Base-by-base conservation (phyloP, 2,329 filamentous ascomycete species). In the Trichoderma polysporum region DNA sequence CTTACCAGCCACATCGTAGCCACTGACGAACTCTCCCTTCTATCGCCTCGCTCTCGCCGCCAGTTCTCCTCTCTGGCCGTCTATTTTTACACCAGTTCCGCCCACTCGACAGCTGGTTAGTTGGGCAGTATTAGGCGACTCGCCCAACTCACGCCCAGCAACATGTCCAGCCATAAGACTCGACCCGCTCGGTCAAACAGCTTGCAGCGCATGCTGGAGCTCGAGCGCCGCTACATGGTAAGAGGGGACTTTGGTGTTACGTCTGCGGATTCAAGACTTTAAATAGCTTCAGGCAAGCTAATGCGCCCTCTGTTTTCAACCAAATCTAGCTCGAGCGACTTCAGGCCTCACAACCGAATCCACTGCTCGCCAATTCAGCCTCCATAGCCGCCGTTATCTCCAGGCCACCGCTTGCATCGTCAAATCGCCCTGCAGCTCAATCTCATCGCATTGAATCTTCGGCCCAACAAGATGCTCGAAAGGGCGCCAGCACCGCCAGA, bases 201-300 rank as follows among this genome's bases (percentile, higher is more conserved):
- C 74, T 82, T 88, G 70, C 81, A 86, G 74, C 81, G 79, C 68
- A 88, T 88, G 86, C 79, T 88, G 57, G 85, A 88, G 71, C 76
- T 88, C 60, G 86, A 88, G 73, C 85, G 84, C 73, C 81, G 80
- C 73, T 82, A 80, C 75, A 86, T 86, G 83, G 86, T 88, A 79
- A 79, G 80, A 73, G 27, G 27, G n/a, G 17, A n/a, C 6, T 47
- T 15, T 17, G 4, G 37, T 35, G 54, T 35, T 35, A n/a, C 54
- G 47, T 19, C 22, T 65, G 17, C 60, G 45, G 31, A 39, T 56
- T 58, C 17, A 27, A 17, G 50, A 13, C 13, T 13, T 49, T 37
- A n/a, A 27, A 50, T 27, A 33, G 17, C 29, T 19, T 37, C 29
- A 9, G 10, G 49, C 10, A 47, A 56, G 61, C 61, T 64, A 47